Conservation (phyloP, 495 filamentous ascomycete genomes). For the Aspergillus nidulans region DNA sequence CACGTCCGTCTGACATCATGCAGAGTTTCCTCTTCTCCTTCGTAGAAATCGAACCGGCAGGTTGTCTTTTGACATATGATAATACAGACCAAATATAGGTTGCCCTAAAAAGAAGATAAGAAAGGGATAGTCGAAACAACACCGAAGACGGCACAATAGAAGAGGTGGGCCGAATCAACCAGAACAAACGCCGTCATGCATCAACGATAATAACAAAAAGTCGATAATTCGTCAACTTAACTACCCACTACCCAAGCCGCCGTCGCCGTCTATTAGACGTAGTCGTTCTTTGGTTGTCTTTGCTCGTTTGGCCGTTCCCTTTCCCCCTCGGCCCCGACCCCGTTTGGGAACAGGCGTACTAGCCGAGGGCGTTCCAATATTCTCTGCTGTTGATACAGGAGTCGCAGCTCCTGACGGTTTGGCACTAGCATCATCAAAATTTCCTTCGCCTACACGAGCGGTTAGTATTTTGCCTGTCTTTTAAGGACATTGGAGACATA, state of each 20-base stretch:
- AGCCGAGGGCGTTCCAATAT: constrained; percentile 37
- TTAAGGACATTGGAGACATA: constrained; percentile 41
- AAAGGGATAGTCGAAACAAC: constrained; percentile 12
- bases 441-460: constrained; percentile 70
- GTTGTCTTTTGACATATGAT: not conserved
- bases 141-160: constrained; percentile 9
- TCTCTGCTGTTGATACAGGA: constrained; percentile 57
- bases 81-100: constrained; percentile 9
- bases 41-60: not conserved
- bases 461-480: not conserved
- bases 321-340: constrained; percentile 44
- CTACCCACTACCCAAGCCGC: constrained; percentile 29
- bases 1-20: constrained; percentile 8
- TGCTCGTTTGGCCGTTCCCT: constrained; percentile 70
- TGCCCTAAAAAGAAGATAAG: constrained; percentile 10
- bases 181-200: constrained; percentile 30
- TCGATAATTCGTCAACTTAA: constrained; percentile 20
- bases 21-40: not conserved
- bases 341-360: constrained; percentile 49
- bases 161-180: not conserved
- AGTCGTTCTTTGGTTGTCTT: constrained; percentile 88
- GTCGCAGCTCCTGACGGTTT: constrained; percentile 83
- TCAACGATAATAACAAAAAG: constrained; percentile 19
- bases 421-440: constrained; percentile 78
- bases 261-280: constrained; percentile 77